Base-by-base conservation (phyloP, 1,284 basidiomycete species). In the Sanguinoderma infundibulare region DNA sequence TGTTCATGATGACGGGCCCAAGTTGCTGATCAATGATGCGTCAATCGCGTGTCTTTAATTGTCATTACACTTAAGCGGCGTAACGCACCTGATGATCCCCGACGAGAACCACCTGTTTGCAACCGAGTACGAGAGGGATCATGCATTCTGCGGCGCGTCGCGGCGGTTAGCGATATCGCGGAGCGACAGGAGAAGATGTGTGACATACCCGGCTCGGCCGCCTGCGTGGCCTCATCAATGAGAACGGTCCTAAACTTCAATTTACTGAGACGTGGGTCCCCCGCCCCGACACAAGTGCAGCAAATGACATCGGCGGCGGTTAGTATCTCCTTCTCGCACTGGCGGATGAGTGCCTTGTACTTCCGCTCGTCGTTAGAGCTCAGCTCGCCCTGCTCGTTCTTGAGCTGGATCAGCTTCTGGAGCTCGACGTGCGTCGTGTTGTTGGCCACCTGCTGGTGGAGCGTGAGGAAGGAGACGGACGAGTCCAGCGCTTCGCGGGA, bases 1-100 rank as follows among this genome's bases (percentile, higher is more conserved):
- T 99, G 87, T 98, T 99, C 98, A 99, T 99, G 75, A 99, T 98
- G 69, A 98, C 98, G 9, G 98, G 98, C 1, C 98, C 98, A 52
- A 99, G 89, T 84, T 99, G 98, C 79, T 93, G 74, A 57, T 60
- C 34, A 32, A 52, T 34, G 50, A 44, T 53, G 35, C 28, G 40
- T 62, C 42, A 66, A 53, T 64, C 42, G 61, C 40, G 59, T 60
- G 47, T 57, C 55, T 60, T 60, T 49, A 54, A 40, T 39, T 61
- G 55, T 24, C 42, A 53, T 53, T 32, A 15, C 24, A 34, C 17
- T 50, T n/a, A 47, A 47, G 10, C 20, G 38, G 42, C n/a, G 47
- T n/a, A 17, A 68, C 75, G 52, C 68, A 86, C 85, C 79, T 92
- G 92, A 77, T 98, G 96, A 78, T 98, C 96, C 55, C 98, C 98